A percentile compares a stretch with the other conserved stretches of the same genome.
Conservation (phyloP, 805 yeast species). For the Yamadazyma phyllophila region DNA sequence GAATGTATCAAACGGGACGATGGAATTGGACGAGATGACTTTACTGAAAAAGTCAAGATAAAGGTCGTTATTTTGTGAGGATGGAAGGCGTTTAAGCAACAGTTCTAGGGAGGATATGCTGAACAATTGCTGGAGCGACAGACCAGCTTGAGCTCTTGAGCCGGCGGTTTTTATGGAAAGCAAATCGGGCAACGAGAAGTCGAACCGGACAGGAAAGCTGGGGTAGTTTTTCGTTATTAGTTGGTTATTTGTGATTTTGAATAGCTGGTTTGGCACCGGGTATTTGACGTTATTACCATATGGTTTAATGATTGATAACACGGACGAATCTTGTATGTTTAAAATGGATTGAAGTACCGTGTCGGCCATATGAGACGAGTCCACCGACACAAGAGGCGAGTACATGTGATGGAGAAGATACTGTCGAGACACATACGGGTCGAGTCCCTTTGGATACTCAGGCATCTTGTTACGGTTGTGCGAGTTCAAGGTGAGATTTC, state of each 20-base stretch:
- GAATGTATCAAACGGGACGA: slow-evolving; percentile 80
- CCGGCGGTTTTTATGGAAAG: slow-evolving; percentile 28
- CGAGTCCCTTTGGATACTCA: slow-evolving; percentile 34
- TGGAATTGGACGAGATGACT: slow-evolving; percentile 54
- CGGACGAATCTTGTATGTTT: slow-evolving; percentile 30
- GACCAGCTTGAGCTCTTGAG: slow-evolving; percentile 4
- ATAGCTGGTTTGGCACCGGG: slow-evolving; percentile 36
- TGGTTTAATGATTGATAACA: slow-evolving; percentile 50
- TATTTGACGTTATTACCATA: slow-evolving; percentile 55
- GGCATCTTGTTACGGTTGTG: slow-evolving; percentile 3
- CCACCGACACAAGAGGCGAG: slow-evolving; percentile 53
- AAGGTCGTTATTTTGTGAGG: slow-evolving; percentile 27
- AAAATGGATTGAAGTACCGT: slow-evolving; percentile 40
- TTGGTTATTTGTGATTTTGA: slow-evolving; percentile 52
- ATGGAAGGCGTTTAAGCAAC: slow-evolving; percentile 19
- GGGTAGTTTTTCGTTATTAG: slow-evolving; percentile 48
- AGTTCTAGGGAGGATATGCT: slow-evolving; percentile 38
- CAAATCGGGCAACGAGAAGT: slow-evolving; percentile 38
- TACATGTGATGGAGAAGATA: slow-evolving; percentile 44
- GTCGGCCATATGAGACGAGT: slow-evolving; percentile 47
- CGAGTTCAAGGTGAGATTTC: neutral
- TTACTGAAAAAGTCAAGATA: slow-evolving; percentile 59
- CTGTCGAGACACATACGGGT: slow-evolving; percentile 40
- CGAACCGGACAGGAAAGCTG: slow-evolving; percentile 58
- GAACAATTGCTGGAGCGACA: slow-evolving; percentile 28